Evolutionary conservation across 768 basidiomycete genomes (phyloP), one percentile per base, ranked within the genome.

Genomic region (Gloeostereum incarnatum): DNA sequence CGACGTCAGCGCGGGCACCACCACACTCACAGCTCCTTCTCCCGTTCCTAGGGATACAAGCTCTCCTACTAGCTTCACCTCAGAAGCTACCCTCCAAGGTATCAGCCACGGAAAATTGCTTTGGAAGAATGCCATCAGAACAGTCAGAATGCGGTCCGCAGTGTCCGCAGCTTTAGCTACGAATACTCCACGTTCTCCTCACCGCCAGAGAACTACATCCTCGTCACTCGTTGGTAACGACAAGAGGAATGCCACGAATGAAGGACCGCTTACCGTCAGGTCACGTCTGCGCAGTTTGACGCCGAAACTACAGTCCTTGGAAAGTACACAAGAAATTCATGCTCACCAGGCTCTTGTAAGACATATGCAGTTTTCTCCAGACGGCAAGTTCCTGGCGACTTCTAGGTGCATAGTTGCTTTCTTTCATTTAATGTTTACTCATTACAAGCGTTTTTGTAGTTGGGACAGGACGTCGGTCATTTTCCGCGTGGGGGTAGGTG

Each of bases 321-420:
- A 69, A 38, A 54, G 69, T 6, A 75, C 73, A 0, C 72, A 83
- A 49, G 78, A 76, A 44, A 54, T 82, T 16, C 68, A 69, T 7
- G 75, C 75, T 4, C 84, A 86, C 54, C 59, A 65, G 37, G 81
- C 78, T 5, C 68, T 84, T 20, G 82, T 87, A 13, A 56, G 77
- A 38, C 78, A 84, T 54, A 53, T 87, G 49, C 76, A 84, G 53
- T 87, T 86, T 58, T 83, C 80, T 1, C 82, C 81, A 1, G 73
- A 84, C 53, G 84, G 84, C 14, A 75, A 68, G 51, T 82, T 71
- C 49, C 52, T 87, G 47, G 84, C 81, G 3, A 85, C 82, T 3
- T 81, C 80, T 20, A 80, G 79, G 72, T 78, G 47, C 35, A 59
- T 26, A 13, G 23, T 48, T 14, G 44, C 23, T 16, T 18, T 5